Evolutionary conservation across 345 rosid species (phyloP).

Genomic region (Reutealis trisperma): DNA sequence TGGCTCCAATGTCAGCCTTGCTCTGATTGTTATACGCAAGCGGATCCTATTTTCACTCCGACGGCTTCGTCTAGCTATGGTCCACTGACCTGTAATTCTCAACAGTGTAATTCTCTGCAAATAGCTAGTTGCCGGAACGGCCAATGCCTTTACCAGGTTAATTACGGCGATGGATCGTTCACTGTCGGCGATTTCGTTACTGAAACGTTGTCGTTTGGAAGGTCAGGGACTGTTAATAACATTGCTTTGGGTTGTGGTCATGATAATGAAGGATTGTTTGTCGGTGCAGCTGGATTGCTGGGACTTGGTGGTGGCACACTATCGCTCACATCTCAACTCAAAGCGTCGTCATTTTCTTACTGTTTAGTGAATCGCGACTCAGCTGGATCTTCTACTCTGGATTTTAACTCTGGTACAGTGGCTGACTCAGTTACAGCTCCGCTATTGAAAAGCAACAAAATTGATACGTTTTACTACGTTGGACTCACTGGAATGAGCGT

Average conservation of each 20-base stretch:
- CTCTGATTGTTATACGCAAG: slow-evolving; percentile 72
- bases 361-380: slow-evolving; percentile 92
- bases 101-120: slow-evolving; percentile 57
- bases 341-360: slow-evolving; percentile 78
- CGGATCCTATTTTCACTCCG: slow-evolving; percentile 81
- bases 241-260: slow-evolving; percentile 73
- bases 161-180: slow-evolving; percentile 92
- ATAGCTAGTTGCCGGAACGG: slow-evolving; percentile 51
- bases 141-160: slow-evolving; percentile 70
- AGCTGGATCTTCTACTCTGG: slow-evolving; percentile 57
- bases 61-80: slow-evolving; percentile 57
- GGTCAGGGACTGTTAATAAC: slow-evolving; percentile 9
- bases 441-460: slow-evolving; percentile 50
- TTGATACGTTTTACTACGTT: slow-evolving; percentile 84
- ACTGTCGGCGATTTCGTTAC: slow-evolving; percentile 71
- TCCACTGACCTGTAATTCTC: slow-evolving; percentile 53
- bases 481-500: slow-evolving; percentile 82
- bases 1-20: slow-evolving; percentile 95
- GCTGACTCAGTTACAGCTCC: slow-evolving; percentile 61
- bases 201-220: slow-evolving; percentile 67
- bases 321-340: slow-evolving; percentile 75
- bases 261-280: slow-evolving; percentile 82
- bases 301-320: slow-evolving; percentile 91
- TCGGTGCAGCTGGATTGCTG: slow-evolving; percentile 80
- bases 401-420: slow-evolving; percentile 64